Evolutionary conservation across 1,284 basidiomycete genomes (phyloP), one percentile per base, ranked within the genome.

Genomic region (Rhodotorula sp.): DNA sequence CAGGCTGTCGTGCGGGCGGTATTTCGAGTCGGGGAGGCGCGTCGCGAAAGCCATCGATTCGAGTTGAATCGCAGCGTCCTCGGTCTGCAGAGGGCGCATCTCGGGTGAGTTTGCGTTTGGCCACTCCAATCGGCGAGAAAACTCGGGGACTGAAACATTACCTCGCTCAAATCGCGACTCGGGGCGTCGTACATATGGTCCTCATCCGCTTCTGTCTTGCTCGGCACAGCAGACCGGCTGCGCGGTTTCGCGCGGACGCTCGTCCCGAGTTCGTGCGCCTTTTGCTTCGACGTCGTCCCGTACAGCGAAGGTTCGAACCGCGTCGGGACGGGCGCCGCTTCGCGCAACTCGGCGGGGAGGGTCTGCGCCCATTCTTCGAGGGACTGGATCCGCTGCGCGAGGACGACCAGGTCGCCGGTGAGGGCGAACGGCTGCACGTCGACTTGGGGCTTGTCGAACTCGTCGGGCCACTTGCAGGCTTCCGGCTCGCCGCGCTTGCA

Each of bases 341-440:
- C 54, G 4, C 56, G 43, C 10, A 73, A 16, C 20, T 67, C 68
- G 3, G 60, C n/a, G 15, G 71, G 73, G 3, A 75, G 49, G 6
- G 59, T 21, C n/a, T 63, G 46, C 12, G 70, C 67, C 63, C 72
- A 73, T 14, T 54, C 49, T 21, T 76, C 74, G 46, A 76, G 69
- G 1, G 56, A 49, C 21, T 67, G 65, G 26, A 75, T 66, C n/a
- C 73, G 65, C 12, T 26, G 23, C 1, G 68, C 68, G 65, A 76
- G 62, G 8, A 57, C 43, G 52, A 67, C 31, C 10, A 76, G 47
- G 65, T 76, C 74, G 34, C 57, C n/a, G 6, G 64, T 64, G 46
- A 76, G 68, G 2, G 74, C 74, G 60, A 73, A 76, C 1, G 68
- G 71, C 60, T 75, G 70, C 3, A 57, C 62, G 39, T 67, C 70